Percentiles rank a stretch among this genome's conserved stretches.
phyloP scores from a whole-genome alignment of 2,329 filamentous ascomycete genomes.

The Curvularia eragrostidis region DNA sequence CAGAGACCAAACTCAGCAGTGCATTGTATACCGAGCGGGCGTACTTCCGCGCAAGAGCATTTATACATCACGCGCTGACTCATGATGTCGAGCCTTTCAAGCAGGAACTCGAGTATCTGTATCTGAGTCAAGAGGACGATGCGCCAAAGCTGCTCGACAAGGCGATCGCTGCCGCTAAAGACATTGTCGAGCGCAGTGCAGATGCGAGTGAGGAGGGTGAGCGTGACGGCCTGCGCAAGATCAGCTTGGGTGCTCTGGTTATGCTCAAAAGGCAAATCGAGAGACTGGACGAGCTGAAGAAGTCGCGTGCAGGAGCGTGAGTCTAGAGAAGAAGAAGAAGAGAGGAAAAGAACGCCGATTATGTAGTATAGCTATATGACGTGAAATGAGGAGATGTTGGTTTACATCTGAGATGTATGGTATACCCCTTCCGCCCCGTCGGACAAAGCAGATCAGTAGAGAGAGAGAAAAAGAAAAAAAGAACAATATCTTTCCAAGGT shows the following conservation, averaged over 20 bases:
- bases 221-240: constrained; percentile 54
- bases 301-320: not conserved
- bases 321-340: not conserved
- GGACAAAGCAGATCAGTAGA: not conserved
- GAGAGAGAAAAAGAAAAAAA: not conserved
- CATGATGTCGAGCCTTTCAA: constrained; percentile 55
- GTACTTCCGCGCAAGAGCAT: constrained; percentile 60
- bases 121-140: constrained; percentile 46
- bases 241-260: constrained; percentile 58
- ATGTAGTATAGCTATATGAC: not conserved
- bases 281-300: constrained; percentile 43
- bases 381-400: not conserved
- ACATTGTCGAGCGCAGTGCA: constrained; percentile 51
- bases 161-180: constrained; percentile 53
- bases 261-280: constrained; percentile 51
- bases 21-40: constrained; percentile 62
- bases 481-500: not conserved
- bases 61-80: constrained; percentile 58
- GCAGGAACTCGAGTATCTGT: constrained; percentile 62
- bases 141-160: constrained; percentile 53
- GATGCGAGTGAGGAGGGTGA: constrained; percentile 33
- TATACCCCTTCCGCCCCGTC: not conserved
- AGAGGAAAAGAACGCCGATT: not conserved
- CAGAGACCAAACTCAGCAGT: constrained; percentile 55
- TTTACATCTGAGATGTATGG: not conserved